Evolutionary conservation across 345 rosid genomes (phyloP).

Genomic region (Eucalyptus guilfoylei): DNA sequence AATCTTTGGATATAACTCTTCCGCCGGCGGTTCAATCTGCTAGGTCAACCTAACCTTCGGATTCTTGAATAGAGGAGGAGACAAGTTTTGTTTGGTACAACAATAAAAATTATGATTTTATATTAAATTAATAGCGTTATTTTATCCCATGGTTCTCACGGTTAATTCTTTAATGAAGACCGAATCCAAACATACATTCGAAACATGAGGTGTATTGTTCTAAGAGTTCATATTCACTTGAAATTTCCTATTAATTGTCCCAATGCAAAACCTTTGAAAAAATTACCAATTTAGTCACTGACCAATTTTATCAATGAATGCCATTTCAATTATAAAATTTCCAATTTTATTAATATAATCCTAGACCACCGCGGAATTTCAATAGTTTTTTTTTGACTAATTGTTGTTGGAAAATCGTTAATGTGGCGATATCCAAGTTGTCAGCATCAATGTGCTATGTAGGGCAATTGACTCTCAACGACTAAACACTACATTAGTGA

Average conservation of each 20-base stretch:
- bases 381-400: rapidly evolving
- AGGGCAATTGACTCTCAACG: rapidly evolving
- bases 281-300: not conserved
- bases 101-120: not conserved
- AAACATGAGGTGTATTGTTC: not conserved
- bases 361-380: rapidly evolving
- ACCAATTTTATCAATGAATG: not conserved
- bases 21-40: not conserved
- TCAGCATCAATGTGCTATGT: too few species aligned
- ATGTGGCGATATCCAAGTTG: not conserved
- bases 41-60: not conserved
- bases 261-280: not conserved
- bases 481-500: rapidly evolving
- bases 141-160: not conserved
- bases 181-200: not conserved
- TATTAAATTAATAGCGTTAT: not conserved
- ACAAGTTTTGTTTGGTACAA: not conserved
- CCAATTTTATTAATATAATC: not conserved
- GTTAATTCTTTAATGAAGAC: not conserved
- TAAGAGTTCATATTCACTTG: not conserved
- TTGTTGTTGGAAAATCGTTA: rapidly evolving
- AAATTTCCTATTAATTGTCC: not conserved
- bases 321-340: not conserved
- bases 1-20: not conserved
- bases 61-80: not conserved